These are phyloP conservation scores for Dicorynia guianensis DNA, from an alignment of 306 rosid species.

Conservation along the genomic window DNA sequence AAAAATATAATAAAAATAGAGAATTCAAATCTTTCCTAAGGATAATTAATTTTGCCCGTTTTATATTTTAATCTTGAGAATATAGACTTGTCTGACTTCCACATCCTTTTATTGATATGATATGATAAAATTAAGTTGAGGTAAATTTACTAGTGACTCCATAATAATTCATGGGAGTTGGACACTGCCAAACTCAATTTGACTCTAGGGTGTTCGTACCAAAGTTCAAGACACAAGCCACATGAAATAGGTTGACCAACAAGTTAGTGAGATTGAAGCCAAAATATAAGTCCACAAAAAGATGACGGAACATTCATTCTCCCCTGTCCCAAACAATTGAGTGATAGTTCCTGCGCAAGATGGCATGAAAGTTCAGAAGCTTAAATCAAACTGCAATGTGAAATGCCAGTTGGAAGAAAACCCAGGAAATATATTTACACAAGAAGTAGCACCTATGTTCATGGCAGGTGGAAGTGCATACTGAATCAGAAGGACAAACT, in stretches of 20 bases:
- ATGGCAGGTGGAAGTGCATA: constrained; percentile 70
- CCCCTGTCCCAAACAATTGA: constrained; percentile 64
- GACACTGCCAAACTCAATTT: too few relatives aligned
- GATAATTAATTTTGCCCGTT: too few relatives aligned
- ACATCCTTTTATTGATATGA: neutral
- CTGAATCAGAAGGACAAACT: constrained; percentile 56
- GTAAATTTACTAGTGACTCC: too few relatives aligned
- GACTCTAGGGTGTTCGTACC: neutral
- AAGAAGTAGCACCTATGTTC: constrained; percentile 49
- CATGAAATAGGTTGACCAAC: constrained; percentile 62
- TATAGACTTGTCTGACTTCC: neutral
- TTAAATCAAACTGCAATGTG: too few relatives aligned
- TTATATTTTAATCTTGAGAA: too few relatives aligned
- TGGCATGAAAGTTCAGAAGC: too few relatives aligned
- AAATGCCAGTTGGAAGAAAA: too few relatives aligned
- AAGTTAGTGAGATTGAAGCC: constrained; percentile 57
- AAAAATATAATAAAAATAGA: too few relatives aligned
- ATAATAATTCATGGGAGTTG: too few relatives aligned
- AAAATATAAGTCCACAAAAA: constrained; percentile 52
- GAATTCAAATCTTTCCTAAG: too few relatives aligned
- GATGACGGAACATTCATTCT: constrained; percentile 60
- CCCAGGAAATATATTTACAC: too few relatives aligned
- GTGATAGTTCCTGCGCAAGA: constrained; percentile 53
- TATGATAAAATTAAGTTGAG: too few relatives aligned
- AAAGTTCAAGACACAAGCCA: constrained; percentile 51